Evolutionary conservation across 2,329 filamentous ascomycete genomes (phyloP), one percentile per base, ranked within the genome.

Genomic region (Lasiodiplodia hormozganensis): DNA sequence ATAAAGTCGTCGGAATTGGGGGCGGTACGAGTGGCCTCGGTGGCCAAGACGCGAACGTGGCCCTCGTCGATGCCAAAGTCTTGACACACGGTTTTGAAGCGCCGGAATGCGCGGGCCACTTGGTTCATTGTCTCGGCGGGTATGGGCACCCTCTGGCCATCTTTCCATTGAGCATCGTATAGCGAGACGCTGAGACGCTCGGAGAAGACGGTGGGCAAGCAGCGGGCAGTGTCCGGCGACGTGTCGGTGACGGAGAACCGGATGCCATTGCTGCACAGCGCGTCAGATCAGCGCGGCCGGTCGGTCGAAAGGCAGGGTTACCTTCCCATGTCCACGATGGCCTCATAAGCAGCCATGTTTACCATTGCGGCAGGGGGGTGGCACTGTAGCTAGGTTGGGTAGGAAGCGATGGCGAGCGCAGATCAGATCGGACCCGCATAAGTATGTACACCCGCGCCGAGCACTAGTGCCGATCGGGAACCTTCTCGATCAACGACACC

Each of bases 191-290:
- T 87, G 11, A 89, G 90, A 6, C 94, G 90, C 73, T 93, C 89
- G 73, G 91, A 88, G 80, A 93, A 96, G 68, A 97, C 74, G 31
- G 91, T 94, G 21, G 86, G 89, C 52, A 97, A 85, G 28, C 94
- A 88, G 28, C 94, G 90, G 28, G 91, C 85, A 49, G 84, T 87
- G 4, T 89, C 87, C 25, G 91, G 89, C 4, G 89, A 86, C n/a
- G 96, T 85, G 72, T 93, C 89, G 10, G 93, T 92, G 74, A 97
- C 93, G 54, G 93, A 95, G 84, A 97, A 97, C 67, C 94, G 92
- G 74, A 97, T 95, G 74, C 94, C 94, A 83, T 97, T 97, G 83
- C 93, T 93, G 68, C 18, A 23, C 5, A 23, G 31, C 31, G 31
- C 31, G 31, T 34, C 31, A 34, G 31, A 34, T 34, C 31, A 34